phyloP scores from a whole-genome alignment of 2,329 filamentous ascomycete species.

The Epichloe elymi region DNA sequence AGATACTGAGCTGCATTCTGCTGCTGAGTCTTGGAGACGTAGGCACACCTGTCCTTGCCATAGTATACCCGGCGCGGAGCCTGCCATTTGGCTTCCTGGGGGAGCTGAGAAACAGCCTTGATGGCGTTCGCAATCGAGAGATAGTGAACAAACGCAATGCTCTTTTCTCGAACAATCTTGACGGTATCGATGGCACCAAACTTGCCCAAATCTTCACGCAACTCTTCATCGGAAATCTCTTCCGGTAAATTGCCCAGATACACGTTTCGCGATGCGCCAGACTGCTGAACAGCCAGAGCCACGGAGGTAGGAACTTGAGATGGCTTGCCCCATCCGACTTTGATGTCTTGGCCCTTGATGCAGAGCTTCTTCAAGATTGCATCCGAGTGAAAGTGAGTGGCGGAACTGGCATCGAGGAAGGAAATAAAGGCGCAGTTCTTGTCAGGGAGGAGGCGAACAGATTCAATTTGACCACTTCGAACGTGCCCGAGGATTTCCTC shows the following conservation, averaged over 20 bases:
- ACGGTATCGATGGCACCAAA: slow-evolving; percentile 95
- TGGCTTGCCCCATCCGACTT: slow-evolving; percentile 98
- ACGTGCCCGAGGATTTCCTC: slow-evolving; percentile 96
- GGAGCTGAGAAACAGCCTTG: slow-evolving; percentile 92
- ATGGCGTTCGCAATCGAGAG: slow-evolving; percentile 95
- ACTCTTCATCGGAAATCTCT: slow-evolving; percentile 78
- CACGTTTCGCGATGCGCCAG: slow-evolving; percentile 89
- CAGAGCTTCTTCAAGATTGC: slow-evolving; percentile 99
- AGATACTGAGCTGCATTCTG: slow-evolving; percentile 98
- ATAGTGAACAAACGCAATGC: slow-evolving; percentile 95
- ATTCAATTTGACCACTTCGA: slow-evolving; percentile 94
- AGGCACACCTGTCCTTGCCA: slow-evolving; percentile 94
- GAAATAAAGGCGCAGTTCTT: slow-evolving; percentile 99
- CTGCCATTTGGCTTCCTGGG: slow-evolving; percentile 91
- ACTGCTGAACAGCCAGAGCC: slow-evolving; percentile 93
- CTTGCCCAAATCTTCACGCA: slow-evolving; percentile 89
- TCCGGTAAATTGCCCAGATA: slow-evolving; percentile 90
- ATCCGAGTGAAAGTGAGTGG: slow-evolving; percentile 98
- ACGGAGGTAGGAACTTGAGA: slow-evolving; percentile 97
- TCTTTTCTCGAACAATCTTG: slow-evolving; percentile 96
- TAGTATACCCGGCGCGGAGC: slow-evolving; percentile 93
- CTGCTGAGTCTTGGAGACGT: slow-evolving; percentile 98
- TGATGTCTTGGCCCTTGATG: slow-evolving; percentile 97
- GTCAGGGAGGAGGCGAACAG: slow-evolving; percentile 88
- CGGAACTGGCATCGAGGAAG: slow-evolving; percentile 92